phyloP scores from a whole-genome alignment of 2,329 filamentous ascomycete species.

The Neopestalotiopsis rosae region DNA sequence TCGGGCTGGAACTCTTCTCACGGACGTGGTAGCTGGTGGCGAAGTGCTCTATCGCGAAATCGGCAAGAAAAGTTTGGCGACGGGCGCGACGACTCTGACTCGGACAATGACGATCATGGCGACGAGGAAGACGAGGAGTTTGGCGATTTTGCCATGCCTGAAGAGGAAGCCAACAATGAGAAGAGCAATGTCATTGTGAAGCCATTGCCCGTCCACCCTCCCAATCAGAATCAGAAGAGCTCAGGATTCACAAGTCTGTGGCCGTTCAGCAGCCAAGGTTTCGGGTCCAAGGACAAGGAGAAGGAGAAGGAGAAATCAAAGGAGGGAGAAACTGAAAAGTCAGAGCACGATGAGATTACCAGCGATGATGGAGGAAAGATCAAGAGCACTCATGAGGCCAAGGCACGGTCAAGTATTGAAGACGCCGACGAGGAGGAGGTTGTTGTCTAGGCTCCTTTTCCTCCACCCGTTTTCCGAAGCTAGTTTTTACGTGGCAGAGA shows the following conservation, averaged over 20 bases:
- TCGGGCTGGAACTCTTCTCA: conserved; percentile 37
- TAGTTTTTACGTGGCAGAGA: background rate
- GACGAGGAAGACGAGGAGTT: conserved; percentile 60
- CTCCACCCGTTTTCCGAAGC: background rate
- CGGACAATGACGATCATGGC: conserved; percentile 41
- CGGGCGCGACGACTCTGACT: conserved; percentile 45
- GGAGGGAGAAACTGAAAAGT: conserved; percentile 26
- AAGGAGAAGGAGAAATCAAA: conserved; percentile 38
- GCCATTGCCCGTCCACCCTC: conserved; percentile 59
- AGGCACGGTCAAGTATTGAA: conserved; percentile 62
- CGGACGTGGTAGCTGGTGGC: conserved; percentile 55
- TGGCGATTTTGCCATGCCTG: conserved; percentile 72
- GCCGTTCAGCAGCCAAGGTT: conserved; percentile 58
- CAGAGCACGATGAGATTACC: conserved; percentile 37
- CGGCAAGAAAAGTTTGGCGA: conserved; percentile 44
- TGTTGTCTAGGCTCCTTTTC: conserved; percentile 36
- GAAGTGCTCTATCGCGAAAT: conserved; percentile 42
- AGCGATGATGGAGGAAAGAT: conserved; percentile 50
- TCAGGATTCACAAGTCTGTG: conserved; percentile 58
- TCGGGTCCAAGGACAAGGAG: conserved; percentile 37
- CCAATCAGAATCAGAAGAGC: conserved; percentile 41
- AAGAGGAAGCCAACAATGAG: conserved; percentile 38
- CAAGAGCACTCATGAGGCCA: conserved; percentile 55
- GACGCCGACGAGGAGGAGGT: conserved; percentile 57
- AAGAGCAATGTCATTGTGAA: conserved; percentile 51